phyloP scores from a whole-genome alignment of 2,329 filamentous ascomycete genomes.

The Chaetomium sp. region DNA sequence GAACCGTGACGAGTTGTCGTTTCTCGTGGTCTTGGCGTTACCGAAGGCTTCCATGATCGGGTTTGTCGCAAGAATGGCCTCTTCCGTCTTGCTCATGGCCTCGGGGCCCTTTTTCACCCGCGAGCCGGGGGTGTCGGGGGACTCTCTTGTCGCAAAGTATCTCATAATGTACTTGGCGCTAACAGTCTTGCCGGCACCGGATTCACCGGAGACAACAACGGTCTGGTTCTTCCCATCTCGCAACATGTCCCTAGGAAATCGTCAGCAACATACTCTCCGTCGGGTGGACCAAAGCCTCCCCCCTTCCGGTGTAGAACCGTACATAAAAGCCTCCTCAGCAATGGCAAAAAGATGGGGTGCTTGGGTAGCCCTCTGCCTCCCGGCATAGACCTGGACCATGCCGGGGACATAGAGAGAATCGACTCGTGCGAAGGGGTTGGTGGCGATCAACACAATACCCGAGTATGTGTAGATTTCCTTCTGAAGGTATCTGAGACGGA shows the following conservation, averaged over 20 bases:
- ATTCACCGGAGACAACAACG: constrained; percentile 98
- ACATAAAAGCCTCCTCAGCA: constrained; percentile 97
- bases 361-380: constrained; percentile 92
- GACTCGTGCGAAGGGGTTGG: constrained; percentile 94
- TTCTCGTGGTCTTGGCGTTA: constrained; percentile 98
- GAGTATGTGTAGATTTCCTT: constrained; percentile 99
- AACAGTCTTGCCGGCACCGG: constrained; percentile 96
- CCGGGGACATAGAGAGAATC: constrained; percentile 97
- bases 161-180: constrained; percentile 99
- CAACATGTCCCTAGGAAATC: constrained; percentile 75
- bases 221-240: constrained; percentile 95
- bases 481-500: constrained; percentile 91
- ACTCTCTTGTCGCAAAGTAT: constrained; percentile 96
- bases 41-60: constrained; percentile 99
- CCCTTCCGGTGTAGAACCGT: constrained; percentile 22
- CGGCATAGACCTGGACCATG: constrained; percentile 99
- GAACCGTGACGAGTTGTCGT: constrained; percentile 98
- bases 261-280: constrained; percentile 30
- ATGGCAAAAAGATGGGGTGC: constrained; percentile 98
- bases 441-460: constrained; percentile 96
- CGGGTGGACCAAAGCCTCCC: background rate
- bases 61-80: constrained; percentile 96
- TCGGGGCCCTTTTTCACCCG: constrained; percentile 69
- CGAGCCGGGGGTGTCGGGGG: constrained; percentile 76
- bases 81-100: constrained; percentile 93